Conservation (phyloP, 2,329 filamentous ascomycete species). For the Calonectria montana region DNA sequence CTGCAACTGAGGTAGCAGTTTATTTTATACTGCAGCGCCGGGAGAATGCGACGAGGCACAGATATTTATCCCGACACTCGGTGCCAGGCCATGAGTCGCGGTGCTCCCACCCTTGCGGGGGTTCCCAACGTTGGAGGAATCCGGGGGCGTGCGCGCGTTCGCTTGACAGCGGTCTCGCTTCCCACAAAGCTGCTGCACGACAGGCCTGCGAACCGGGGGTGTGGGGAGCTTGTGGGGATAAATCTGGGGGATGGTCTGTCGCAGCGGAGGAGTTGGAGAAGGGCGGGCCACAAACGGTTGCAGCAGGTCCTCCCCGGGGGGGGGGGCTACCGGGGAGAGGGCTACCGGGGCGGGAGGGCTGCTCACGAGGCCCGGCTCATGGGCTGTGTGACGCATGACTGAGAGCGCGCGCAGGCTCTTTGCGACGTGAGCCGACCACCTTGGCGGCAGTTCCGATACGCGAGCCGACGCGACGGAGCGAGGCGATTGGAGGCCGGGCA, state of each 20-base stretch:
- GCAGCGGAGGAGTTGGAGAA: conserved; percentile 29
- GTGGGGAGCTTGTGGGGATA: conserved; percentile 30
- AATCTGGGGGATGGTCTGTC: conserved; percentile 37
- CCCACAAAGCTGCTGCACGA: neutral
- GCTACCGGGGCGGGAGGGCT: neutral
- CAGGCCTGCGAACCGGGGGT: conserved; percentile 5
- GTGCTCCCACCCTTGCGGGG: conserved; percentile 9
- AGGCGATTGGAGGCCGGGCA: conserved; percentile 38
- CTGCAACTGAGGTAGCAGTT: conserved; percentile 3
- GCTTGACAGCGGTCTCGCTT: conserved; percentile 11
- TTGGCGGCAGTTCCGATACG: conserved; percentile 32
- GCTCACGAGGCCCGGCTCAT: conserved; percentile 24
- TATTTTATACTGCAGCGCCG: conserved; percentile 10
- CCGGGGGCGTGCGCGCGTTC: conserved; percentile 28
- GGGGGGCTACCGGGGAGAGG: neutral
- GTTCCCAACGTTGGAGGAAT: conserved; percentile 25
- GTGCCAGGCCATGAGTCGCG: conserved; percentile 19
- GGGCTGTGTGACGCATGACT: conserved; percentile 23
- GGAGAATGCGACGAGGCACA: conserved; percentile 18
- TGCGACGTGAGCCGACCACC: conserved; percentile 13
- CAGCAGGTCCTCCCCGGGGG: neutral
- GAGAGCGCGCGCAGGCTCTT: neutral
- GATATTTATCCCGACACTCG: conserved; percentile 37
- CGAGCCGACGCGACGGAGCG: conserved; percentile 41
- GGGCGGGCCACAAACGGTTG: neutral